Base-by-base conservation (phyloP, 2,329 filamentous ascomycete species). In the Fusarium avenaceum region DNA sequence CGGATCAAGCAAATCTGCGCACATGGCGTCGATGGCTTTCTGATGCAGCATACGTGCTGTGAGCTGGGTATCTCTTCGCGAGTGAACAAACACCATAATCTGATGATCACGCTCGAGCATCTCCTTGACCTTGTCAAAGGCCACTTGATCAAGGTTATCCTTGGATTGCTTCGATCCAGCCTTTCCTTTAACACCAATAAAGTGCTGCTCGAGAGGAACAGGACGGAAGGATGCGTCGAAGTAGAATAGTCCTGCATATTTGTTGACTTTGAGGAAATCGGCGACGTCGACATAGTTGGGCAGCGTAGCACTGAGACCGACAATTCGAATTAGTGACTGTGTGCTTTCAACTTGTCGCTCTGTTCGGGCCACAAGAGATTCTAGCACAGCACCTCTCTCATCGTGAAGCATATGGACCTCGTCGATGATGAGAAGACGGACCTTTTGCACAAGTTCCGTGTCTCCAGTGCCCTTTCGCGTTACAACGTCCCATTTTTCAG, bases 361-460 rank as follows among this genome's bases (percentile, higher is more conserved):
- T 0, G 96, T 99, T 73, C 96, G 89, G 13, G 96, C 96, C 17
- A 99, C 96, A 22, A 99, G 85, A 7, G 95, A 97, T 77, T 99
- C 96, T 28, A 99, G 86, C 1, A 99, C 96, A 14, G 96, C 94
- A 75, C 96, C 96, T 77, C 96, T 90, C 79, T 98, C 96, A 77
- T 99, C 96, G 75, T 99, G 96, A 73, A 99, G 90, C 96, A 99
- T 99, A 76, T 99, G 96, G 2, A 99, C 96, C 81, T 99, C 96
- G 78, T 99, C 96, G 66, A 99, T 98, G 74, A 99, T 98, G 63
- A 99, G 86, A 3, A 99, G 84, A 13, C 95, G 89, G 24, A 99
- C 96, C 77, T 99, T 99, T 74, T 99, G 96, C 15, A 99, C 96
- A 4, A 99, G 87, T 76, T 98, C 96, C 0, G 96, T 98, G 76